Evolutionary conservation across 2,329 filamentous ascomycete species (phyloP), one percentile per base, ranked within the genome.

Genomic region (Capronia americana): DNA sequence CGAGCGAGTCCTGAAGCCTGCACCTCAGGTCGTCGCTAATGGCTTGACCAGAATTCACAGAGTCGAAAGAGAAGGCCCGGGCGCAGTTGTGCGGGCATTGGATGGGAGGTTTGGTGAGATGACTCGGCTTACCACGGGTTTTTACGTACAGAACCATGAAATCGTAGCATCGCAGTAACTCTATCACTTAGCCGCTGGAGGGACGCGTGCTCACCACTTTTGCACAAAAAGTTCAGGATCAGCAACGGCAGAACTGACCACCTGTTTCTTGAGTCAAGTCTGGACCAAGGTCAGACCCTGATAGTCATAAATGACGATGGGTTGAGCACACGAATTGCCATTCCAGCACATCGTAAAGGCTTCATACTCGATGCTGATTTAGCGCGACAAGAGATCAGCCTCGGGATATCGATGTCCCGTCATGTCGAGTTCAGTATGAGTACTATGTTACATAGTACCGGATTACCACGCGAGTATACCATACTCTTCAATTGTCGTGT

Each of bases 91-190:
- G 48, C 28, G 17, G 38, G 24, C 24, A 23, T 51, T 24, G 11
- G 28, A 59, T 32, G 11, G 53, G 53, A 55, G 41, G 17, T 46
- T 24, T 32, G 55, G 44, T 54, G 30, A 32, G 48, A 57, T 58
- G 26, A n/a, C 56, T 46, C 48, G 55, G 44, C 34, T 44, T 50
- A 28, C 54, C 46, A 64, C 51, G 58, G 53, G 28, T 24, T 66
- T 57, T 66, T 66, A 66, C 64, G 64, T 66, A 66, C 64, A 66
- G 50, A 54, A 59, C 59, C 64, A 54, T 24, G 44, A 54, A 44
- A 44, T n/a, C 38, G 17, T n/a, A n/a, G 38, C 38, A 44, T 44
- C 38, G 8, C 38, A 44, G 38, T n/a, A 44, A 44, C 38, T 44
- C 38, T 17, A n/a, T n/a, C 38, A 8, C 14, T n/a, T 44, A 8